Conservation (phyloP, 1,284 basidiomycete species). For the Kalmanozyma brasiliensis region DNA sequence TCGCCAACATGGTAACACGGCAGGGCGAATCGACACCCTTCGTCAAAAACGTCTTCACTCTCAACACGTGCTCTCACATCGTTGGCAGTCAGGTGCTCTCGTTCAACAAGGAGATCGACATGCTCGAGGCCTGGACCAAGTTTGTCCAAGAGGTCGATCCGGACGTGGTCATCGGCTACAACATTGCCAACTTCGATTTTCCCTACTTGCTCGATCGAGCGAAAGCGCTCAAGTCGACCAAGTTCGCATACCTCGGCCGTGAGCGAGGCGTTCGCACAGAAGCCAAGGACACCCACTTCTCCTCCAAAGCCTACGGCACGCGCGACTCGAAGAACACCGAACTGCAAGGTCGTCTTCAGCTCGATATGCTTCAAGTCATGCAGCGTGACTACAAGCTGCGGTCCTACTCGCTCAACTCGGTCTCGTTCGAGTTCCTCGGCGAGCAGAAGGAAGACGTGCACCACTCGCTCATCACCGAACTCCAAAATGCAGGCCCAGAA, state of each 20-base stretch:
- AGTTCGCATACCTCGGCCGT: conserved; percentile 65
- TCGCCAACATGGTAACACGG: conserved; percentile 68
- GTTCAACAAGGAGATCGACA: conserved; percentile 62
- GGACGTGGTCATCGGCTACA: conserved; percentile 67
- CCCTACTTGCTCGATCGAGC: conserved; percentile 67
- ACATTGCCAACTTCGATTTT: conserved; percentile 68
- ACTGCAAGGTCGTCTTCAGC: conserved; percentile 66
- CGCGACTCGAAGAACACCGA: conserved; percentile 67
- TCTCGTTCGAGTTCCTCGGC: conserved; percentile 66
- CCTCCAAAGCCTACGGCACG: conserved; percentile 67
- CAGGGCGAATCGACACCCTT: conserved; percentile 65
- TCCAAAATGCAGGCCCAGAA: conserved; percentile 66
- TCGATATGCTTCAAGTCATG: conserved; percentile 68
- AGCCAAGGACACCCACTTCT: conserved; percentile 67
- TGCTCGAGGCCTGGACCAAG: conserved; percentile 65
- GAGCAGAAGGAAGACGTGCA: conserved; percentile 68
- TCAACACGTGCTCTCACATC: conserved; percentile 66
- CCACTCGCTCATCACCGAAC: conserved; percentile 66
- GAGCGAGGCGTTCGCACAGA: conserved; percentile 63
- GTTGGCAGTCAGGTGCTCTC: conserved; percentile 65
- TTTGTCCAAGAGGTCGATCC: conserved; percentile 66
- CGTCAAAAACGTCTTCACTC: conserved; percentile 66
- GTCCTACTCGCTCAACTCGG: conserved; percentile 66
- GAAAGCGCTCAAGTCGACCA: conserved; percentile 62
- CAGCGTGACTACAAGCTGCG: conserved; percentile 68